Evolutionary conservation across 176 grass and related monocot species (phyloP).

Genomic region (Triticum turgidum): DNA sequence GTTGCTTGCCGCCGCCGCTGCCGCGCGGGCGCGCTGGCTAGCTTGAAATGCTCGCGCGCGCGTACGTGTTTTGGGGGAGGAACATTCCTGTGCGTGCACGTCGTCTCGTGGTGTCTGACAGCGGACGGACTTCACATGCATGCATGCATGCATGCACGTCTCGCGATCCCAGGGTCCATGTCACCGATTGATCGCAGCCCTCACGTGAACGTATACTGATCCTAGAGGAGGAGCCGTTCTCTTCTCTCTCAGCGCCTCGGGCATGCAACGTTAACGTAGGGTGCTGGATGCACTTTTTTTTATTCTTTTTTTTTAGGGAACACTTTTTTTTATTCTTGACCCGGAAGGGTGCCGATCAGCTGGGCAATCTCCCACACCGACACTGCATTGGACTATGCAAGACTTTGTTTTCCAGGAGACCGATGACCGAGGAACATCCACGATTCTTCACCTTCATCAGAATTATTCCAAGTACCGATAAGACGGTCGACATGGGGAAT

Average conservation of each 20-base stretch:
- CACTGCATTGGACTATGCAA: background rate
- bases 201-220: background rate
- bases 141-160: background rate
- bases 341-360: background rate
- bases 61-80: background rate
- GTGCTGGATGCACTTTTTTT: no score
- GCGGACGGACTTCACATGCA: background rate
- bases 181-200: background rate
- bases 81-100: background rate
- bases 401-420: background rate
- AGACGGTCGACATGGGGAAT: background rate
- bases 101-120: background rate
- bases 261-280: no score
- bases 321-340: no score
- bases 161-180: background rate
- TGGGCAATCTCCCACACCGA: background rate
- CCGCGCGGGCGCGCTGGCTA: background rate
- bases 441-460: background rate
- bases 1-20: slow-evolving; percentile 35
- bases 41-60: background rate
- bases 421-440: background rate
- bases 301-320: no score
- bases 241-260: no score
- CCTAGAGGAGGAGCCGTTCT: no score
- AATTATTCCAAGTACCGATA: background rate